Conservation (phyloP, 768 basidiomycete genomes). For the Rhizopogon vinicolor region DNA sequence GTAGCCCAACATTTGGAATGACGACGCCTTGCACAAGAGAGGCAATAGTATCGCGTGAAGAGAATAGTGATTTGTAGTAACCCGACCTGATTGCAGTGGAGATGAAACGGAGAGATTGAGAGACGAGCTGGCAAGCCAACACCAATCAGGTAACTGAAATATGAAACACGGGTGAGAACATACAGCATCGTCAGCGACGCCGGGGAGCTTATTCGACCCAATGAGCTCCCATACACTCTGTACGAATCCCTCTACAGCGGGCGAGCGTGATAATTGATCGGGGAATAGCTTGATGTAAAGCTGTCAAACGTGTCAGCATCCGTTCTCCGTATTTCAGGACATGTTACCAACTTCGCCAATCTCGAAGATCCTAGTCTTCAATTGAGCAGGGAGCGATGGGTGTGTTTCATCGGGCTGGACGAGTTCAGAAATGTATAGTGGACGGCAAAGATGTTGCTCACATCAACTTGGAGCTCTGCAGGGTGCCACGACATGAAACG, state of each 20-base stretch:
- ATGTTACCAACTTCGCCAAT: slow-evolving; percentile 65
- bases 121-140: slow-evolving; percentile 58
- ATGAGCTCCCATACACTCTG: slow-evolving; percentile 88
- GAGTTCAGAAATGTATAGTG: slow-evolving; percentile 4
- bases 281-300: slow-evolving; percentile 81
- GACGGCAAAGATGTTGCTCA: slow-evolving; percentile 22
- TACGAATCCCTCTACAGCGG: slow-evolving; percentile 70
- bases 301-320: slow-evolving; percentile 27
- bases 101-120: slow-evolving; percentile 86
- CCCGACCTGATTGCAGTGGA: slow-evolving; percentile 90
- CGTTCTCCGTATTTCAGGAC: not conserved
- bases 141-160: not conserved
- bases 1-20: slow-evolving; percentile 85
- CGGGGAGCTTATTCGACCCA: slow-evolving; percentile 60
- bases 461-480: slow-evolving; percentile 61
- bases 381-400: slow-evolving; percentile 82
- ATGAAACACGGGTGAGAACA: not conserved
- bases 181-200: slow-evolving; percentile 72
- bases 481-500: slow-evolving; percentile 81
- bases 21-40: slow-evolving; percentile 87
- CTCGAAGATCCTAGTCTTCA: slow-evolving; percentile 88
- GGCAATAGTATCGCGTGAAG: slow-evolving; percentile 73
- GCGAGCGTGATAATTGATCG: slow-evolving; percentile 63
- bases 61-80: slow-evolving; percentile 77
- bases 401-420: slow-evolving; percentile 71